Evolutionary conservation across 257 asterid species (phyloP).

Genomic region (Nicotiana sylvestris): DNA sequence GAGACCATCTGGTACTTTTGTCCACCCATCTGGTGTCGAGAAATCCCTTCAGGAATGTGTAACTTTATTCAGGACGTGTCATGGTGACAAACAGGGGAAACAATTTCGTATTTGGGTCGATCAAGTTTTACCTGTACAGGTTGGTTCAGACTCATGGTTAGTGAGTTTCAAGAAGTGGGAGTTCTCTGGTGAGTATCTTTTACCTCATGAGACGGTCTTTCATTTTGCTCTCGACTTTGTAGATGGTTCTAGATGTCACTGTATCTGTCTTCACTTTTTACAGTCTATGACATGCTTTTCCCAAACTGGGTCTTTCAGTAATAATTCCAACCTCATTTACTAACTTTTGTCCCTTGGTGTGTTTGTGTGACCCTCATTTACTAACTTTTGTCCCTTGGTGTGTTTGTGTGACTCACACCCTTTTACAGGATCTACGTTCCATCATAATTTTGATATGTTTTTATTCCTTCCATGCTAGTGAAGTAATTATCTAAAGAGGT

Average conservation of each 20-base stretch:
- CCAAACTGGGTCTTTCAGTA: neutral
- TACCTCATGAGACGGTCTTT: constrained; percentile 5
- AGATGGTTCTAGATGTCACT: neutral
- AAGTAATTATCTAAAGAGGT: neutral
- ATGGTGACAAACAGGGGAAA: constrained; percentile 72
- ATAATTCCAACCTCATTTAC: constrained; percentile 1
- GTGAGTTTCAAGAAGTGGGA: constrained; percentile 92
- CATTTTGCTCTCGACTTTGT: neutral
- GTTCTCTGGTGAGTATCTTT: constrained; percentile 56
- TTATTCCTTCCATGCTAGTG: neutral
- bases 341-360: neutral
- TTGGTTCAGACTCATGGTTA: constrained; percentile 74
- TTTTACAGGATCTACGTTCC: neutral
- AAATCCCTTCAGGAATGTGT: constrained; percentile 53
- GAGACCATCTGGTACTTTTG: constrained; percentile 52
- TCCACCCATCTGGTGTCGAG: constrained; percentile 82
- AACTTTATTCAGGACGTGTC: constrained; percentile 37
- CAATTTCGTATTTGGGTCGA: constrained; percentile 80
- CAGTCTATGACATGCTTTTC: neutral
- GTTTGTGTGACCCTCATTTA: neutral
- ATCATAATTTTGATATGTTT: neutral
- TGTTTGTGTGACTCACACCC: neutral
- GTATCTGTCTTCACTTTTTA: neutral
- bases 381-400: neutral
- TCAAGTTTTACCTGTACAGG: constrained; percentile 65